These are phyloP conservation scores for Biscogniauxia mediterranea DNA, from an alignment of 2,329 filamentous ascomycete genomes.

Conservation along the genomic window DNA sequence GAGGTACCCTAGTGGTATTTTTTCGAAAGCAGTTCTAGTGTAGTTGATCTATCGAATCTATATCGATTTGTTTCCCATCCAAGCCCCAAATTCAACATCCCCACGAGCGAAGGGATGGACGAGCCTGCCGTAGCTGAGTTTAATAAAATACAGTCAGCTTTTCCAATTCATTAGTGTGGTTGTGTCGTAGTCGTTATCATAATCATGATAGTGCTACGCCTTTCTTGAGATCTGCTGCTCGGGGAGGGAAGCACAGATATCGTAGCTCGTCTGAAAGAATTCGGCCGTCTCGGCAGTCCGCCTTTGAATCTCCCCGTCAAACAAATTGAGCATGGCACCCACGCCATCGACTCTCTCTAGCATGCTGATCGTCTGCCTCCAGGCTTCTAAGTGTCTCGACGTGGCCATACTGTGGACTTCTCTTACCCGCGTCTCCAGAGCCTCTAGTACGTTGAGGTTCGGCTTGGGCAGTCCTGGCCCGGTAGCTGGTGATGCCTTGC, in stretches of 20 bases:
- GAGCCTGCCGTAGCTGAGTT: background rate
- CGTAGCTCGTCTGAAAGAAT: slow-evolving; percentile 19
- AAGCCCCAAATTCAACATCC: background rate
- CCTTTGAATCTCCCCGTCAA: slow-evolving; percentile 22
- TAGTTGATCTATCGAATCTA: background rate
- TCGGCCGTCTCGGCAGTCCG: slow-evolving; percentile 21
- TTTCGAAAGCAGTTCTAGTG: background rate
- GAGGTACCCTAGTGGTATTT: background rate
- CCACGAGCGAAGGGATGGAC: background rate
- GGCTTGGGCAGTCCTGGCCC: slow-evolving; percentile 4
- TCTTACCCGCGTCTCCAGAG: slow-evolving; percentile 20
- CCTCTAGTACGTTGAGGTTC: slow-evolving; percentile 16
- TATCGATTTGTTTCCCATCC: background rate
- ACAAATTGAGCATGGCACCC: slow-evolving; percentile 20
- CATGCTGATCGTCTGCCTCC: slow-evolving; percentile 16
- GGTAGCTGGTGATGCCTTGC: slow-evolving; percentile 8
- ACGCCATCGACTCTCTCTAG: slow-evolving; percentile 17
- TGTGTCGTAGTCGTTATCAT: background rate
- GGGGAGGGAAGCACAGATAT: slow-evolving; percentile 14
- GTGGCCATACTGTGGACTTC: slow-evolving; percentile 20
- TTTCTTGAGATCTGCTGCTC: slow-evolving; percentile 15
- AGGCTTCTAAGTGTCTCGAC: slow-evolving; percentile 18
- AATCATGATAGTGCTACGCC: slow-evolving; percentile 3
- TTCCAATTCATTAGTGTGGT: background rate
- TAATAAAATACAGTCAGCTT: background rate